Conservation (phyloP, 306 rosid genomes). For the Alnus rubra region DNA sequence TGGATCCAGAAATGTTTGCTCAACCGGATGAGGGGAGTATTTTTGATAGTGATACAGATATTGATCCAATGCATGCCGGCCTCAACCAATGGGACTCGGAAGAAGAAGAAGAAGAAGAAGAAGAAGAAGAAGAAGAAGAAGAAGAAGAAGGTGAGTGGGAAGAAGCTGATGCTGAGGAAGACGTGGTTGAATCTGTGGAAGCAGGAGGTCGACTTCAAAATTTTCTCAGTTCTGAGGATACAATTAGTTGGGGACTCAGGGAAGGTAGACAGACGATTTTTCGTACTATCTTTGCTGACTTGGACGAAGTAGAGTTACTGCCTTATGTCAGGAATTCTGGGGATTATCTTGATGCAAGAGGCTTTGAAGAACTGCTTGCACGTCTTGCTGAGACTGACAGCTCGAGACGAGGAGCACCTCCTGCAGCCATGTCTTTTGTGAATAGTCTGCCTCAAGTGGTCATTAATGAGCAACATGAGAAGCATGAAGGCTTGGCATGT, state of each 20-base stretch:
- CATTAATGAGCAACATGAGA: constrained; percentile 59
- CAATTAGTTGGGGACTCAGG: constrained; percentile 40
- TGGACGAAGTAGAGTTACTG: constrained; percentile 47
- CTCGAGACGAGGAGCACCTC: constrained; percentile 91
- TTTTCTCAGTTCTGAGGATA: constrained; percentile 48
- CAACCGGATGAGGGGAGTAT: constrained; percentile 50
- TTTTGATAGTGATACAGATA: constrained; percentile 76
- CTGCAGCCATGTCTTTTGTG: constrained; percentile 65
- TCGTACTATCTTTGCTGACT: constrained; percentile 31
- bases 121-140: constrained; percentile 42
- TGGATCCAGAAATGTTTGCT: constrained; percentile 52
- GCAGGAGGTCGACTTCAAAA: constrained; percentile 42
- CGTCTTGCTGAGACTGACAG: constrained; percentile 72
- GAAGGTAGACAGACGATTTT: constrained; percentile 41
- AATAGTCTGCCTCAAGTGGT: constrained; percentile 56
- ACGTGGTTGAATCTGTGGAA: constrained; percentile 34
- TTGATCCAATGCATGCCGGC: constrained; percentile 95
- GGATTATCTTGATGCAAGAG: constrained; percentile 68
- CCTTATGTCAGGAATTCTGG: constrained; percentile 52
- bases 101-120: constrained; percentile 37
- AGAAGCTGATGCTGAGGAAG: constrained; percentile 54
- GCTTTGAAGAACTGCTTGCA: constrained; percentile 68
- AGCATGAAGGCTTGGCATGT: constrained; percentile 66
- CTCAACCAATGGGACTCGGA: constrained; percentile 67
- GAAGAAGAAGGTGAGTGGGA: constrained; percentile 56